Evolutionary conservation across 164 flowering plant species (phyloP).

Genomic region (Macadamia integrifolia): DNA sequence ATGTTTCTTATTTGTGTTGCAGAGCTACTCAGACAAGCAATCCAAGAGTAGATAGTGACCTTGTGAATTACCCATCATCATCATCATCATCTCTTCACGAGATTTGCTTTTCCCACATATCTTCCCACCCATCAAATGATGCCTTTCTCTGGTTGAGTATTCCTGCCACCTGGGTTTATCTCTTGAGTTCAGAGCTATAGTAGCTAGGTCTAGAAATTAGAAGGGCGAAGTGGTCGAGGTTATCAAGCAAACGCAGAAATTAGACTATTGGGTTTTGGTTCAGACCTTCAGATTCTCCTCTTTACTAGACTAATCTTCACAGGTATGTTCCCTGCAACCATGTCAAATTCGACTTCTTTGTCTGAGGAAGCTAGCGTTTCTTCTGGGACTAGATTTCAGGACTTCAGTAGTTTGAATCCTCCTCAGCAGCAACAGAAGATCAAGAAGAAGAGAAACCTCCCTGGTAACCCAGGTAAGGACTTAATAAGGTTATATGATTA

Average conservation of each 20-base stretch:
- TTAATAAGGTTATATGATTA: background rate
- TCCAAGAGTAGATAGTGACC: slow-evolving; percentile 49
- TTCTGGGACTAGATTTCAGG: slow-evolving; percentile 43
- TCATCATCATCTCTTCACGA: slow-evolving; percentile 44
- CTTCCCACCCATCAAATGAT: slow-evolving; percentile 28
- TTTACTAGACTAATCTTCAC: slow-evolving; percentile 13
- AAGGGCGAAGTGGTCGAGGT: slow-evolving; percentile 7
- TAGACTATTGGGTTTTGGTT: slow-evolving; percentile 18
- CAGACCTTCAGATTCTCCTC: slow-evolving; percentile 18
- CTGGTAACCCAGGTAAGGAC: slow-evolving; percentile 80
- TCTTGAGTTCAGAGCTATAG: background rate
- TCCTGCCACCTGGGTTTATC: slow-evolving; percentile 18
- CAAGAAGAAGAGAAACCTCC: slow-evolving; percentile 80
- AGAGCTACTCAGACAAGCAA: slow-evolving; percentile 48
- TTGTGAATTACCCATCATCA: slow-evolving; percentile 33
- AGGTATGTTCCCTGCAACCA: slow-evolving; percentile 24
- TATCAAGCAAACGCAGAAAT: slow-evolving; percentile 2
- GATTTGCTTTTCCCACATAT: slow-evolving; percentile 32
- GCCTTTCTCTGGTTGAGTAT: slow-evolving; percentile 28
- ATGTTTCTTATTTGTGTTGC: slow-evolving; percentile 26
- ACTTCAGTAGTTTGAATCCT: slow-evolving; percentile 35
- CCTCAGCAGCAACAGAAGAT: slow-evolving; percentile 31
- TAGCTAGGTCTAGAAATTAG: background rate
- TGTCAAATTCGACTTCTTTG: slow-evolving; percentile 67
- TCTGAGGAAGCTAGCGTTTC: slow-evolving; percentile 69